phyloP scores from a whole-genome alignment of 2,329 filamentous ascomycete species.

The Erysiphe pulchra region DNA sequence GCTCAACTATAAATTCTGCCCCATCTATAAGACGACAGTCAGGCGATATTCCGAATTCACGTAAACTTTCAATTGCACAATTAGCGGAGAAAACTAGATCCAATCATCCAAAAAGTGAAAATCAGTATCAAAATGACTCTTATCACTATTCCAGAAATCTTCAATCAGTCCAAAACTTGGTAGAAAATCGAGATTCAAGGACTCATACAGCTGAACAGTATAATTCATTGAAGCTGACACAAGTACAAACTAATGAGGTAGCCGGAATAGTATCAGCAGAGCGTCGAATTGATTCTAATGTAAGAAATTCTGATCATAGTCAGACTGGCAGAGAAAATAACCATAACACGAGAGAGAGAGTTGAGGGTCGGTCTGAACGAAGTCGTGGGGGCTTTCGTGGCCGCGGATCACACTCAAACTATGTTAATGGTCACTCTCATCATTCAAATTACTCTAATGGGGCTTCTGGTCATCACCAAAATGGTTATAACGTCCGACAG shows the following conservation, averaged over 20 bases:
- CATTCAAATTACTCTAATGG: slow-evolving; percentile 17
- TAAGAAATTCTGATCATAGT: slow-evolving; percentile 10
- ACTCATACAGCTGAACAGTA: slow-evolving; percentile 5
- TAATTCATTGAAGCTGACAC: slow-evolving; percentile 3
- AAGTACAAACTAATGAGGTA: slow-evolving; percentile 7
- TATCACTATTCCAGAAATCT: slow-evolving; percentile 13
- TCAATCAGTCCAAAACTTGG: slow-evolving; percentile 7
- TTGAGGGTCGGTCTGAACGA: slow-evolving; percentile 16
- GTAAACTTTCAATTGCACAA: slow-evolving; percentile 7
- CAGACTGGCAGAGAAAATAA: slow-evolving; percentile 10
- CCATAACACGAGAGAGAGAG: slow-evolving; percentile 13
- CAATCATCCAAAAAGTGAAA: slow-evolving; percentile 7
- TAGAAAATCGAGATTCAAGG: slow-evolving; percentile 3
- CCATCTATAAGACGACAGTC: slow-evolving; percentile 10
- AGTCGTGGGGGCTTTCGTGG: slow-evolving; percentile 20
- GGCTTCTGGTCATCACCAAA: slow-evolving; percentile 11
- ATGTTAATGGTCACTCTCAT: slow-evolving; percentile 12
- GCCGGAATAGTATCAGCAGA: slow-evolving; percentile 7
- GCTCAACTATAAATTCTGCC: slow-evolving; percentile 9
- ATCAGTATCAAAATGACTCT: slow-evolving; percentile 7
- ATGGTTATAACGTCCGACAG: slow-evolving; percentile 10
- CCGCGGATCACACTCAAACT: slow-evolving; percentile 16
- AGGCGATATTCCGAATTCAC: slow-evolving; percentile 6
- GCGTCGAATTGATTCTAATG: slow-evolving; percentile 11
- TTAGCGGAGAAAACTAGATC: slow-evolving; percentile 8